Base-by-base conservation (phyloP, 1,284 basidiomycete species). In the Ganoderma meredithae region DNA sequence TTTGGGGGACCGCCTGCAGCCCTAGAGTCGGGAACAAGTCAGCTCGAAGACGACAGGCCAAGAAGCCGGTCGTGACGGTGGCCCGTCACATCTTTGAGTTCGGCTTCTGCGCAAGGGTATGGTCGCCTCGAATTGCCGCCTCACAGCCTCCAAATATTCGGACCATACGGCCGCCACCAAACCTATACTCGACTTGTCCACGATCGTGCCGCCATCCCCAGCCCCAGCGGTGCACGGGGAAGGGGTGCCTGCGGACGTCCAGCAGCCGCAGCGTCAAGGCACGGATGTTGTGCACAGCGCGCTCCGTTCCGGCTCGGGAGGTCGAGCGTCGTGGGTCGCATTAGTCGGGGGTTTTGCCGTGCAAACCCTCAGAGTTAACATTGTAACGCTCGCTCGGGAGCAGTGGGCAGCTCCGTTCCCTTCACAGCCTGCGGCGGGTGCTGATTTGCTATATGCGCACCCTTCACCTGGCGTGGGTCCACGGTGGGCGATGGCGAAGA, bases 401-500 rank as follows among this genome's bases (percentile, higher is more conserved):
- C 36, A 22, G 22, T 17, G 10, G 12, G 36, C 39, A 58, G 58
- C 58, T 43, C 41, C 58, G 52, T 33, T 55, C 52, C 58, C 40
- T 60, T 43, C 58, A 25, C 22, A 40, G 5, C 27, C 52, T 33
- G 27, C 27, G 52, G 33, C 36, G n/a, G 56, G n/a, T 22, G 39
- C 39, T 59, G 56, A 22, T 13, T 36, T 59, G 33, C 56, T 22
- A 13, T 33, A 44, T 53, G 52, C 63, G 52, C 44, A 55, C 27
- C 22, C 36, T 43, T 39, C 36, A 39, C 60, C 60, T 49, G 43
- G 63, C 27, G 61, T 69, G 67, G 66, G 64, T 67, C 58, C 60
- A 25, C 62, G 53, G 39, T 61, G 64, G 66, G 43, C 40, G 58
- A 36, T 56, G 55, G 47, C 63, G 60, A 25, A 25, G n/a, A 60